Base-by-base conservation (phyloP, 805 yeast genomes). In the Kodamaea laetipori region DNA sequence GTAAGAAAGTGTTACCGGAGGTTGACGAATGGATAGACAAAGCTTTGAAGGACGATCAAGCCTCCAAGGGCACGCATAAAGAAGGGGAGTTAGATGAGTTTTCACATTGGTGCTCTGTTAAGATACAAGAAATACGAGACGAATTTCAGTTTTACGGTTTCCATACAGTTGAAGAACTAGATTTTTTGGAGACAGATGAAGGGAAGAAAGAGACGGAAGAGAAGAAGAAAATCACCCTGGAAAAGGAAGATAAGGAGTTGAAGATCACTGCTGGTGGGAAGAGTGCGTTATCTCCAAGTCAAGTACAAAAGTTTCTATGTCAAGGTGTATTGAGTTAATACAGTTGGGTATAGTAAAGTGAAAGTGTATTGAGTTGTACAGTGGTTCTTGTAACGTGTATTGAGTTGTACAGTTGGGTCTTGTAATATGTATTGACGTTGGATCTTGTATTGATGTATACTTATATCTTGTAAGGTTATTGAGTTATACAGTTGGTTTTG, bases 1-100 rank as follows among this genome's bases (percentile, higher is more conserved):
- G 98, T 46, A 94, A 90, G 60, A 92, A 90, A 59, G 84, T 84
- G 39, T 69, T 87, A 8, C 98, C 99, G 0, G 97, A 90, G 49
- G 95, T 92, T 2, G 86, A 82, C 40, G 86, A 80, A 37, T 92
- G 98, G 97, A 77, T 90, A 6, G 72, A 73, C 21, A 25, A 43
- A 4, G 63, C 63, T 2, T 41, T 54, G 19, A 49, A 45, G 10
- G 56, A 55, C 5, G 46, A 43, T 18, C 35, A 35, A 12, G 27
- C 26, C 12, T 18, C 34, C 18, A 62, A 67, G 15, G 23, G 17
- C 6, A 7, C 17, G 17, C 34, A 30, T 30, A 30, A 30, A 15
- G 34, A 30, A 30, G 36, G 21, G 8, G 33, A 28, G 13, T 25
- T 37, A 7, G 88, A 84, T 50, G 82, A 81, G 32, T 71, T 86